Evolutionary conservation across 768 basidiomycete genomes (phyloP).

Genomic region (Coprinellus micaceus): DNA sequence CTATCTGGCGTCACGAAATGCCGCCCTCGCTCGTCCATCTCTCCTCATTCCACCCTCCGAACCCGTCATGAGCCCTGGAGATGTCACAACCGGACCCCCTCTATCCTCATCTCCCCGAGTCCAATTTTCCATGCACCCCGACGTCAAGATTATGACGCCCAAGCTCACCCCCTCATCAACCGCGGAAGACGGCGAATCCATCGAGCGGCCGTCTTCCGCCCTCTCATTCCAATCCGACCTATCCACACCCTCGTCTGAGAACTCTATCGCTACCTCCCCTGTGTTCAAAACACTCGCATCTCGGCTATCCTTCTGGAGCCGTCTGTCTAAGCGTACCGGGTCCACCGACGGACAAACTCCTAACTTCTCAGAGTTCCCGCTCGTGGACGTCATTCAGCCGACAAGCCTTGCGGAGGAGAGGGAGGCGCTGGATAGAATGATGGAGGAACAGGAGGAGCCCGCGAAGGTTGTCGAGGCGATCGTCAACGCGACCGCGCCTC

Average conservation of each 20-base stretch:
- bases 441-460: conserved; percentile 46
- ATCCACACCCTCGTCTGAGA: conserved; percentile 54
- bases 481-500: conserved; percentile 55
- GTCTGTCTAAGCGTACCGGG: conserved; percentile 46
- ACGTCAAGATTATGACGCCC: conserved; percentile 46
- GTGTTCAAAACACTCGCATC: conserved; percentile 61
- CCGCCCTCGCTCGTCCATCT: conserved; percentile 42
- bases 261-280: conserved; percentile 41
- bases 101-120: conserved; percentile 36
- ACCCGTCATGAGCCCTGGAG: conserved; percentile 5
- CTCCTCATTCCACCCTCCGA: conserved; percentile 28
- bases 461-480: conserved; percentile 54
- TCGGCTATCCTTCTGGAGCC: conserved; percentile 74
- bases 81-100: conserved; percentile 14
- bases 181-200: conserved; percentile 16
- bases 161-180: conserved; percentile 21
- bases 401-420: conserved; percentile 26
- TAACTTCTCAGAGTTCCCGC: not conserved
- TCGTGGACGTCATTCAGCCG: conserved; percentile 4
- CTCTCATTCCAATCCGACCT: conserved; percentile 46
- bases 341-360: not conserved
- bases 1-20: conserved; percentile 49
- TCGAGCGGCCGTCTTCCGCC: conserved; percentile 35
- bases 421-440: conserved; percentile 40
- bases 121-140: conserved; percentile 48